Base-by-base conservation (phyloP, 345 rosid genomes). In the Cardiospermum halicacabum region DNA sequence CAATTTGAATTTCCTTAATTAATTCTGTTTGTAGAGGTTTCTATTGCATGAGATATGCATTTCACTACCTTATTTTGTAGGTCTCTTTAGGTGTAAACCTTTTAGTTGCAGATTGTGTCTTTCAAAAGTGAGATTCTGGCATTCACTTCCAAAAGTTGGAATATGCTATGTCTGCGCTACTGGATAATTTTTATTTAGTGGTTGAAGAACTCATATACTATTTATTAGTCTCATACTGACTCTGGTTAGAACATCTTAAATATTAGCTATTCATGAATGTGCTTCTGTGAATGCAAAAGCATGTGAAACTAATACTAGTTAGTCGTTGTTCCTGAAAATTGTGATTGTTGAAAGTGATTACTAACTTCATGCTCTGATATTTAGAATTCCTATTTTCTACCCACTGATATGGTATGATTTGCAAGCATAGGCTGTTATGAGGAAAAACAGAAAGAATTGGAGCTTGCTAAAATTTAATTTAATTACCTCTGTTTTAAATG, bases 81-180 rank as follows among this genome's bases (percentile, higher is more conserved):
- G 47, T n/a, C n/a, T n/a, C 27, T 45, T 61, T 45, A 45, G 39
- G 64, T 13, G 12, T 51, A 32, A 1, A 12, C 12, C 30, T 21
- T 49, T 28, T 37, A 45, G n/a, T 48, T 58, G 68, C 53, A 53
- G 45, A 71, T 45, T 56, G 45, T 27, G 3, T 50, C 7, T 25
- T 51, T 31, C 53, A 11, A 24, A 10, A 15, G 19, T 8, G 64
- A 39, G 31, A 30, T 31, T 19, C 49, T 15, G 66, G 31, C 56
- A 21, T 32, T 48, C n/a, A 61, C 36, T 19, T 62, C 7, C 66
- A 31, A 30, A n/a, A 32, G 42, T 22, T 16, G 11, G 53, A 26
- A 19, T 28, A 7, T 58, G 21, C 43, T 21, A 27, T 13, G 16
- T 49, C 57, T 49, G 47, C 56, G 2, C 22, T 5, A 25, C 50